Percentiles rank a stretch among this genome's conserved stretches.
Conservation (phyloP, 2,329 filamentous ascomycete species). For the Fusarium coicis region DNA sequence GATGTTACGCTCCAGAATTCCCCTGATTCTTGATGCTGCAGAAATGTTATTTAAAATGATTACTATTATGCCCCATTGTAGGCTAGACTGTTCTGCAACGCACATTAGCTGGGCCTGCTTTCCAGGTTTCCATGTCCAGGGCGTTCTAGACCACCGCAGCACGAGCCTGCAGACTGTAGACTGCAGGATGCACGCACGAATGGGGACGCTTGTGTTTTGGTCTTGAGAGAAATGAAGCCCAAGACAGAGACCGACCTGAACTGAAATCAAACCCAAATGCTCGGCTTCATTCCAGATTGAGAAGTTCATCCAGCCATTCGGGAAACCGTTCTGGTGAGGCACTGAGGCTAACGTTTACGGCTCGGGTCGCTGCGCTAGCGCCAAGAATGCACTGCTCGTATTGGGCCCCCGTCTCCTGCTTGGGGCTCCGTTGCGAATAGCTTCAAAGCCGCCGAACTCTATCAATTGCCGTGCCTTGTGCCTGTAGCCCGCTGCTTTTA, state of each 20-base stretch:
- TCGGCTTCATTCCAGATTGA: neutral
- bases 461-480: neutral
- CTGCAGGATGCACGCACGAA: too few relatives aligned
- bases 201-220: too few relatives aligned
- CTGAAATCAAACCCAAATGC: neutral
- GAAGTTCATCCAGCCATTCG: neutral
- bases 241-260: too few relatives aligned
- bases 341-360: constrained; percentile 18
- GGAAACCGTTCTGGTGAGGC: neutral
- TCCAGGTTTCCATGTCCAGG: neutral
- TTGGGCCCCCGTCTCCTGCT: neutral
- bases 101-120: neutral
- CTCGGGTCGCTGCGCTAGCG: constrained; percentile 35
- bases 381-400: neutral
- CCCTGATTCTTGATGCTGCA: neutral
- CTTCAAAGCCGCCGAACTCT: neutral
- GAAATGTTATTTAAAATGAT: neutral
- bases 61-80: neutral
- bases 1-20: neutral
- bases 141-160: neutral
- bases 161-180: too few relatives aligned
- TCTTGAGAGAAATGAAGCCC: too few relatives aligned
- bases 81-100: neutral
- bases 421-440: neutral
- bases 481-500: neutral